Evolutionary conservation across 1,284 basidiomycete species (phyloP), one percentile per base, ranked within the genome.

Genomic region (Boletus calvinii): DNA sequence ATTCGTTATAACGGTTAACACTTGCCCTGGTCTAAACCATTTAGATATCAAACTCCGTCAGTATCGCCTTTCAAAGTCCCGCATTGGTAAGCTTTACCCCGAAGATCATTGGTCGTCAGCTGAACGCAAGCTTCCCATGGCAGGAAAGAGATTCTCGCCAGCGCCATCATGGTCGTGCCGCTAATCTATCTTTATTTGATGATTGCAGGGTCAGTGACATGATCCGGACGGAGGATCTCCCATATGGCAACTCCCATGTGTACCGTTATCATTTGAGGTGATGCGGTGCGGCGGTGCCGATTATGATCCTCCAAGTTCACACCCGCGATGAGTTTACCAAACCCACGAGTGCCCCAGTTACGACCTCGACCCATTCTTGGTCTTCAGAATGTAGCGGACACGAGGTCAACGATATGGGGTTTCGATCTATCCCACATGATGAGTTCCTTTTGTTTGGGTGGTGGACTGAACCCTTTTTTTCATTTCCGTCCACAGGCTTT

Each of bases 371-470:
- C 47, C 32, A 30, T 36, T 40, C 13, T 48, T 29, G 35, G 39
- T 12, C 10, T 29, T 6, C 46, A 46, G 56, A 65, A 57, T 54
- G 38, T 22, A 53, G 13, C 35, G 15, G 24, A 40, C 59, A 65
- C 36, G 61, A 48, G 56, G 56, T 5, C 22, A 36, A 26, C 13
- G 18, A 18, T 17, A 22, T 24, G 10, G n/a, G 11, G 10, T 17
- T 40, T 35, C 11, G 49, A 38, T 36, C 49, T 45, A 53, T 45
- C 32, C 59, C 42, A 29, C 50, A 50, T 60, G 38, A 43, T 36
- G 50, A n/a, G 9, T 40, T 61, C 59, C 63, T 40, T 56, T 65
- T 65, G 56, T 63, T 26, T 6, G 15, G 10, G 13, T 39, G 39
- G 18, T 29, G 12, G 13, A 32, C 22, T 26, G 26, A 30, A 44